Conservation (phyloP, 306 rosid species). For the Pterocarpus santalinus region DNA sequence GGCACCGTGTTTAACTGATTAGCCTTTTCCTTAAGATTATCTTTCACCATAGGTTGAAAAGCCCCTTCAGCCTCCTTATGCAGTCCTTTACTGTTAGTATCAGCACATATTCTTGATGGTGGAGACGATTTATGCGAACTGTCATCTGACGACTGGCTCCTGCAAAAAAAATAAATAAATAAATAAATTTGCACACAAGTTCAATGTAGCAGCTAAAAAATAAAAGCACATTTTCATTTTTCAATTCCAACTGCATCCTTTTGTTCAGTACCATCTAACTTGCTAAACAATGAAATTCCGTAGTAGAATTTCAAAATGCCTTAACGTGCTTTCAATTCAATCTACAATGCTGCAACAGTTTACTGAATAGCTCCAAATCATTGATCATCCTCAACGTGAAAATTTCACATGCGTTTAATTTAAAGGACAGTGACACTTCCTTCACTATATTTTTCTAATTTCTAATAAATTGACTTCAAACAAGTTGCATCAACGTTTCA, state of each 20-base stretch:
- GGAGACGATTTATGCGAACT: conserved; percentile 41
- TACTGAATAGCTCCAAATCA: conserved; percentile 3
- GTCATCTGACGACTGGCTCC: conserved; percentile 54
- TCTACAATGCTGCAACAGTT: not conserved
- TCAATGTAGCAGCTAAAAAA: not conserved
- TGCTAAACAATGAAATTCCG: not conserved
- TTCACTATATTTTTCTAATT: not conserved
- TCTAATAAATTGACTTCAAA: not conserved
- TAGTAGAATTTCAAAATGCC: conserved; percentile 20
- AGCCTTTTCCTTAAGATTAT: conserved; percentile 43
- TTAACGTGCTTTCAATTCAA: conserved; percentile 19
- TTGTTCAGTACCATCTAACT: conserved; percentile 1
- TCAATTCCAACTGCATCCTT: not conserved
- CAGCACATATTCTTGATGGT: conserved; percentile 39
- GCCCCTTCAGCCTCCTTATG: conserved; percentile 41
- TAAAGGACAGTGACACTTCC: not conserved
- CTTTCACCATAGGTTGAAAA: conserved; percentile 45
- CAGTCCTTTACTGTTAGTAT: conserved; percentile 45
- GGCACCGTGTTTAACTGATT: conserved; percentile 38
- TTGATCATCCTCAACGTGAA: conserved; percentile 15
- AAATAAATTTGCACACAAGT: not conserved
- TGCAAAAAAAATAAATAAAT: conserved; percentile 37
- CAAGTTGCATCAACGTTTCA: not conserved
- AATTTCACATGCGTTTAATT: not conserved
- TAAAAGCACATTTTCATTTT: conserved; percentile 11